These are phyloP conservation scores for Digitaria exilis DNA, from an alignment of 202 grass and related monocot species.

Conservation along the genomic window DNA sequence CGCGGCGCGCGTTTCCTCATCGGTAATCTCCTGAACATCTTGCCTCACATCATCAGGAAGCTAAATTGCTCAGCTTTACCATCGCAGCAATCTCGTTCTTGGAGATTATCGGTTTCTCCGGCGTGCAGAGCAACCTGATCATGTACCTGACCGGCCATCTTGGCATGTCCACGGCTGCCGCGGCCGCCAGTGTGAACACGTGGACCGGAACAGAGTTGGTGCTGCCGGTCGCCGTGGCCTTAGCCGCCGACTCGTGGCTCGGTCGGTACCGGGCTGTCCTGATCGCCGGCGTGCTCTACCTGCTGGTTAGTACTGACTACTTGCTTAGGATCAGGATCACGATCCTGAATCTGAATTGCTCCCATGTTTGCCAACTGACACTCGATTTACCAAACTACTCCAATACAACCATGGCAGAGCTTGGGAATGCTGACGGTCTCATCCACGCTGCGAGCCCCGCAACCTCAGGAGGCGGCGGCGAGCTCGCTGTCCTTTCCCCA, in stretches of 20 bases:
- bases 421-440: constrained; percentile 53
- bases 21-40: constrained; percentile 18
- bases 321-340: not conserved
- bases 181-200: constrained; percentile 51
- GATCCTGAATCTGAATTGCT: not conserved
- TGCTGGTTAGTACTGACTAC: constrained; percentile 38
- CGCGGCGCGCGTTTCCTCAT: constrained; percentile 23
- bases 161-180: constrained; percentile 50
- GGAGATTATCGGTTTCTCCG: constrained; percentile 55
- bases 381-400: not conserved
- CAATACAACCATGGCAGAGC: constrained; percentile 35
- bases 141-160: constrained; percentile 74
- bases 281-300: constrained; percentile 52
- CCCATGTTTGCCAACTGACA: not conserved
- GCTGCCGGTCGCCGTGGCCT: constrained; percentile 62
- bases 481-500: not conserved
- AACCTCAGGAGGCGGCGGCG: not conserved
- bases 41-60: not conserved
- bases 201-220: constrained; percentile 49
- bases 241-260: constrained; percentile 64
- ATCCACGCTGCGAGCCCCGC: constrained; percentile 10
- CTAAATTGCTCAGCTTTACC: not conserved
- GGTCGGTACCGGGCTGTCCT: constrained; percentile 55
- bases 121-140: constrained; percentile 67
- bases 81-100: constrained; percentile 56